Base-by-base conservation (phyloP, 2,329 filamentous ascomycete species). In the Scorias spongiosa region DNA sequence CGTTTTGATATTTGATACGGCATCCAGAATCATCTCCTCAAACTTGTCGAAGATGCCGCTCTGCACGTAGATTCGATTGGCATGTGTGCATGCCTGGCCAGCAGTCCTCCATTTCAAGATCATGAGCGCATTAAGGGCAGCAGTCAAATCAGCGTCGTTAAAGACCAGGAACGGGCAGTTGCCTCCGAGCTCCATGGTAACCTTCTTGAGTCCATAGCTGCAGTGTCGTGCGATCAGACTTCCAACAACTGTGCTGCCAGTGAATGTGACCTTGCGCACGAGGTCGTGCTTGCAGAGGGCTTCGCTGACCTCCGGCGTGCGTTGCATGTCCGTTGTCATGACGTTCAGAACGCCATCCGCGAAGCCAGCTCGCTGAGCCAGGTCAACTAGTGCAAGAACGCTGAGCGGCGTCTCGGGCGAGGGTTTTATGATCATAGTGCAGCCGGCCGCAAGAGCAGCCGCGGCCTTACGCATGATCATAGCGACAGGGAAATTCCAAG, bases 391-490 rank as follows among this genome's bases (percentile, higher is more conserved):
- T 2, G 69, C 66, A 12, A 78, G 58, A 0, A 72, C 69, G 2
- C 72, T 72, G 29, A 79, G 65, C 0, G 76, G 75, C 1, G 75
- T 78, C 58, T 85, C 80, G 0, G 80, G 80, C 4, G 76, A 80
- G 2, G 81, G 78, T 62, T 85, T 85, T 30, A 71, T 65, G 29
- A 88, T 69, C 76, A 88, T 84, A 1, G 80, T 79, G 56, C 80
- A 84, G 1, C 81, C 81, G 2, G 80, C 80, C 1, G 81, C 81
- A 32, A 84, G 61, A 1, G 80, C 80, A 7, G 80, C 77, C 40
- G 74, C 70, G 2, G 73, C 78, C 57, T 84, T 85, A 28, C 81
- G 68, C 43, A 83, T 58, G 6, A 83, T 70, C 75, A 84, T 70
- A 32, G 52, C 50, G 42, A 81, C 68, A 0, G 78, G 78, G 40